A percentile compares a stretch with the other conserved stretches of the same genome.
These are phyloP conservation scores for Skeletonema marinoi DNA, from an alignment of 108 stramenopile genomes.

Conservation along the genomic window DNA sequence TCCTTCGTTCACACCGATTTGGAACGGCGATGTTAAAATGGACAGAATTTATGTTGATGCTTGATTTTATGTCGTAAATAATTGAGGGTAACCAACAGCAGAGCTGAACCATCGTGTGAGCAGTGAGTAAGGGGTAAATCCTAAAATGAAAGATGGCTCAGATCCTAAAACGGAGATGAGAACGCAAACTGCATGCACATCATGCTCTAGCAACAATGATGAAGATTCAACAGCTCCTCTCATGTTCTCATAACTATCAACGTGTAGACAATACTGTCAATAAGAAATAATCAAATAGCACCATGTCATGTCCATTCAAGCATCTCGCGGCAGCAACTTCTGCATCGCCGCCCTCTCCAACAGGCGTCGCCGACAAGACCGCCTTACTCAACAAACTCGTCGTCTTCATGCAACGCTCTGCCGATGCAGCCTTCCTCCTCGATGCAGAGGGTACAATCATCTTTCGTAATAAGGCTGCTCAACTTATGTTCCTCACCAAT, in stretches of 20 bases:
- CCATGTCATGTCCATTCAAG: constrained; percentile 30
- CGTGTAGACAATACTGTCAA: not conserved
- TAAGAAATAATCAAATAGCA: not conserved
- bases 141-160: not conserved
- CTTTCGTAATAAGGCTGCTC: constrained; percentile 24
- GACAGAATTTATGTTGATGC: too few relatives aligned
- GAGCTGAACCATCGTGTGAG: not conserved
- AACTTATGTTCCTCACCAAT: constrained; percentile 17
- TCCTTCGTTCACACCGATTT: not conserved
- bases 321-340: constrained; percentile 1
- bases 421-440: constrained; percentile 34
- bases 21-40: too few relatives aligned
- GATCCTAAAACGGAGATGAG: not conserved
- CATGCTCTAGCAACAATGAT: too few relatives aligned
- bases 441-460: constrained; percentile 23
- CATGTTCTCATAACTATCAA: constrained; percentile 2
- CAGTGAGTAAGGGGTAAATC: not conserved
- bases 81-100: too few relatives aligned
- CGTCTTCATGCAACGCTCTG: constrained; percentile 14
- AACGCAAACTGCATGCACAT: not conserved
- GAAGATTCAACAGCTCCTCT: not conserved
- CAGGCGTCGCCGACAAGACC: not conserved
- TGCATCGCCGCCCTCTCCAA: not conserved
- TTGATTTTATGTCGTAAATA: not conserved
- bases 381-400: constrained; percentile 21